Conservation (phyloP, 495 filamentous ascomycete genomes). For the Penicillium argentinense region DNA sequence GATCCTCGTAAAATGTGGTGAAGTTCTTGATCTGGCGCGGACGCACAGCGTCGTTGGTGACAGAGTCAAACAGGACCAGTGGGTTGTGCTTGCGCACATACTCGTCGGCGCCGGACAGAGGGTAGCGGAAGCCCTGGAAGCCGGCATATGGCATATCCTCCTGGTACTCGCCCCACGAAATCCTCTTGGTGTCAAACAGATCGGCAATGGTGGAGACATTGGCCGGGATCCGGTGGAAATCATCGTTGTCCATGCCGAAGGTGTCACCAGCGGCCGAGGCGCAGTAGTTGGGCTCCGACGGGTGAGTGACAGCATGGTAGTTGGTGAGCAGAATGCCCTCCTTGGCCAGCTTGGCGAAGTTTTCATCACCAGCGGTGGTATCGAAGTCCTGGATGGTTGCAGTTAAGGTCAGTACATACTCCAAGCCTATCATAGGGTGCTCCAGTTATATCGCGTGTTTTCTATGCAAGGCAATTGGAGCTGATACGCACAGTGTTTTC, state of each 20-base stretch:
- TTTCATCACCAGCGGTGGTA: conserved; percentile 49
- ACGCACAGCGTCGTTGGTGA: conserved; percentile 53
- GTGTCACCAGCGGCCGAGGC: conserved; percentile 62
- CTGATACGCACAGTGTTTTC: conserved; percentile 62
- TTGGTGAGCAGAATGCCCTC: conserved; percentile 66
- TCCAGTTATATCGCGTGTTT: too few species aligned
- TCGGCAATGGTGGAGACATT: conserved; percentile 71
- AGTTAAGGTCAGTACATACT: too few species aligned
- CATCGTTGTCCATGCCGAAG: conserved; percentile 70
- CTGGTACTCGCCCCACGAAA: conserved; percentile 70
- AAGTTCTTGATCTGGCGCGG: conserved; percentile 67
- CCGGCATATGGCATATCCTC: conserved; percentile 69
- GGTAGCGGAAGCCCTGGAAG: conserved; percentile 58
- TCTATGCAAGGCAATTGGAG: conserved; percentile 18
- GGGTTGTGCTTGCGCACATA: conserved; percentile 84
- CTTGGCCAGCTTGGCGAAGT: conserved; percentile 55
- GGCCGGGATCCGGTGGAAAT: conserved; percentile 52
- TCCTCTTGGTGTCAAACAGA: conserved; percentile 64
- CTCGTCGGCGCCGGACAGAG: conserved; percentile 50
- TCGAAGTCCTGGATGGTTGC: conserved; percentile 53
- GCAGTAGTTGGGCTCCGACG: conserved; percentile 71
- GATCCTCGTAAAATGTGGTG: conserved; percentile 60
- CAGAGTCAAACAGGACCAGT: conserved; percentile 57
- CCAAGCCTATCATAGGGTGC: too few species aligned
- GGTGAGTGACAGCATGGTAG: conserved; percentile 63